Percentiles rank a stretch among this genome's conserved stretches.
These are phyloP conservation scores for Tolypocladium ovalisporum DNA, from an alignment of 2,329 filamentous ascomycete genomes.

Conservation along the genomic window DNA sequence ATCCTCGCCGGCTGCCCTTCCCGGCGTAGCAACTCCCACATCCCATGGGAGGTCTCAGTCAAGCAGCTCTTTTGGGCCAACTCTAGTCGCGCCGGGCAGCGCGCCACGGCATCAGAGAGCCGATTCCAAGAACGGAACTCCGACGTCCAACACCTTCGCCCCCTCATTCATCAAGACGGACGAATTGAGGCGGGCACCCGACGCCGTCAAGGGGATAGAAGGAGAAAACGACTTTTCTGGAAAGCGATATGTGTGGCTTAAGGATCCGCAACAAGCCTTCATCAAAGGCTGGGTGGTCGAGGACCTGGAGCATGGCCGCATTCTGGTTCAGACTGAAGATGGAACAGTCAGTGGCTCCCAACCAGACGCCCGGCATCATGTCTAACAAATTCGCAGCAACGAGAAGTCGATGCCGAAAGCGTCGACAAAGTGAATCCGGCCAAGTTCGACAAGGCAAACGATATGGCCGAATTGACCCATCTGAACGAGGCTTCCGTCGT, in stretches of 20 bases:
- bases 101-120: conserved; percentile 30
- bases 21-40: conserved; percentile 26
- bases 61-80: conserved; percentile 37
- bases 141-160: conserved; percentile 74
- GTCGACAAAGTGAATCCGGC: conserved; percentile 99
- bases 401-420: conserved; percentile 72
- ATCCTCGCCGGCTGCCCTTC: conserved; percentile 42
- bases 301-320: conserved; percentile 55
- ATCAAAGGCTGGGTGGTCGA: conserved; percentile 87
- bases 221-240: conserved; percentile 98
- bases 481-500: conserved; percentile 96
- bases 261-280: conserved; percentile 77
- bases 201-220: conserved; percentile 64
- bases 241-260: conserved; percentile 96
- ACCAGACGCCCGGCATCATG: neutral
- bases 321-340: conserved; percentile 89
- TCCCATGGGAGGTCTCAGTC: conserved; percentile 62
- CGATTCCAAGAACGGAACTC: conserved; percentile 55
- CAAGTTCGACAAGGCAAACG: conserved; percentile 98
- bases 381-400: conserved; percentile 48
- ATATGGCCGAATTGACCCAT: conserved; percentile 98
- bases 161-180: conserved; percentile 92
- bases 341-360: conserved; percentile 53
- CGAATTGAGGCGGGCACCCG: conserved; percentile 50
- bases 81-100: conserved; percentile 25